phyloP scores from a whole-genome alignment of 805 yeast genomes.

The Metschnikowia aberdeeniae region DNA sequence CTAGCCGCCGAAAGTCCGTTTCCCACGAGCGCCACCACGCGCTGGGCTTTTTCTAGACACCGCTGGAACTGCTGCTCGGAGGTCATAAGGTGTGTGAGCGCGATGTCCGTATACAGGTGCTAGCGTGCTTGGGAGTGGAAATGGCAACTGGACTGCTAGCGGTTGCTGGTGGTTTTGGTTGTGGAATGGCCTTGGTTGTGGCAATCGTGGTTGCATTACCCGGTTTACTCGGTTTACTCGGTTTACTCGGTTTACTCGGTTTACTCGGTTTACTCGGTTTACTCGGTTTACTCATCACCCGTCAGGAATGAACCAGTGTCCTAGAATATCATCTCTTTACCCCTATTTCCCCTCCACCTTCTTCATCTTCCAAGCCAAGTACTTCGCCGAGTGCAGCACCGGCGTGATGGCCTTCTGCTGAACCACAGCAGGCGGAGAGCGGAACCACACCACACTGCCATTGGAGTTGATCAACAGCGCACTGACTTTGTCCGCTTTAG shows the following conservation, averaged over 20 bases:
- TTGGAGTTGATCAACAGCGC: slow-evolving; percentile 14
- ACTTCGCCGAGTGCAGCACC: slow-evolving; percentile 70
- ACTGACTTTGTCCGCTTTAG: slow-evolving; percentile 8
- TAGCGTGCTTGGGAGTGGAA: too few relatives aligned
- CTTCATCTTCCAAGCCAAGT: slow-evolving; percentile 45
- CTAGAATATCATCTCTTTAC: too few relatives aligned
- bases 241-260: too few relatives aligned
- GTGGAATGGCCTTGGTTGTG: too few relatives aligned
- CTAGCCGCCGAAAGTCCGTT: slow-evolving; percentile 80
- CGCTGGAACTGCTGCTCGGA: slow-evolving; percentile 42
- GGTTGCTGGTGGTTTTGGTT: too few relatives aligned
- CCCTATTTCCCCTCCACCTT: too few relatives aligned
- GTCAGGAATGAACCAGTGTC: too few relatives aligned
- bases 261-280: too few relatives aligned
- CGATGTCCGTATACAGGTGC: too few relatives aligned
- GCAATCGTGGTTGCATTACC: too few relatives aligned
- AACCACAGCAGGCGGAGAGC: slow-evolving; percentile 58
- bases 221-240: too few relatives aligned
- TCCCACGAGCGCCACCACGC: slow-evolving; percentile 66
- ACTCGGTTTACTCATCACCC: too few relatives aligned
- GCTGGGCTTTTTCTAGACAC: slow-evolving; percentile 41
- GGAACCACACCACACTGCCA: slow-evolving; percentile 49
- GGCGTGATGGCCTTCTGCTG: slow-evolving; percentile 26
- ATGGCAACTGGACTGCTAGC: background rate
- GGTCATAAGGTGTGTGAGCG: background rate